Percentiles rank a stretch among this genome's conserved stretches.
Conservation (phyloP, 495 filamentous ascomycete genomes). For the Schizothecium vesticola region DNA sequence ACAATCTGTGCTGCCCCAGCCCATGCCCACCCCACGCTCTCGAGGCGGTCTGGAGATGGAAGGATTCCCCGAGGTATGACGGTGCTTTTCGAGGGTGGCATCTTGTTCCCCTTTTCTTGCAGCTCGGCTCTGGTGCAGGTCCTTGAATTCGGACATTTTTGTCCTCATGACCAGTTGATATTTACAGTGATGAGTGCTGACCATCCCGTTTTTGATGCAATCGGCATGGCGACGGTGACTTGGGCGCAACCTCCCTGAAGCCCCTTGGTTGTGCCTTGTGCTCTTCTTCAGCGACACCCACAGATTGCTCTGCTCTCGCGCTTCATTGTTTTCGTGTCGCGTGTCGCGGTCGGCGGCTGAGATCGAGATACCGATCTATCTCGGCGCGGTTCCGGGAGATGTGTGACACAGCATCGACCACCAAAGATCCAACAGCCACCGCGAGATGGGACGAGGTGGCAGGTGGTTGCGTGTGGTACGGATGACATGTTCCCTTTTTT, state of each 20-base stretch:
- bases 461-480: not conserved
- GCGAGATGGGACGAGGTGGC: not conserved
- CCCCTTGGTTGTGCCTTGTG: not conserved
- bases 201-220: conserved; percentile 16
- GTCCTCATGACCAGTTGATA: conserved; percentile 16
- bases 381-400: not conserved
- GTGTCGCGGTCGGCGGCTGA: not conserved
- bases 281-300: not conserved
- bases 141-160: conserved; percentile 10
- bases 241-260: not conserved
- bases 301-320: not conserved
- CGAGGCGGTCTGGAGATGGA: conserved; percentile 11
- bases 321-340: not conserved
- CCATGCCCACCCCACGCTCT: conserved; percentile 9
- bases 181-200: conserved; percentile 4
- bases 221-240: conserved; percentile 13
- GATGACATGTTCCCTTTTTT: not conserved
- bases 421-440: not conserved
- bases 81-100: conserved; percentile 6
- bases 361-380: not conserved
- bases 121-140: conserved; percentile 4
- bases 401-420: not conserved
- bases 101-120: conserved; percentile 7
- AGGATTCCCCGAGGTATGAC: not conserved
- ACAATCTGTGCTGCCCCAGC: too few species aligned